phyloP scores from a whole-genome alignment of 2,329 filamentous ascomycete species.

The Madurella mycetomatis region DNA sequence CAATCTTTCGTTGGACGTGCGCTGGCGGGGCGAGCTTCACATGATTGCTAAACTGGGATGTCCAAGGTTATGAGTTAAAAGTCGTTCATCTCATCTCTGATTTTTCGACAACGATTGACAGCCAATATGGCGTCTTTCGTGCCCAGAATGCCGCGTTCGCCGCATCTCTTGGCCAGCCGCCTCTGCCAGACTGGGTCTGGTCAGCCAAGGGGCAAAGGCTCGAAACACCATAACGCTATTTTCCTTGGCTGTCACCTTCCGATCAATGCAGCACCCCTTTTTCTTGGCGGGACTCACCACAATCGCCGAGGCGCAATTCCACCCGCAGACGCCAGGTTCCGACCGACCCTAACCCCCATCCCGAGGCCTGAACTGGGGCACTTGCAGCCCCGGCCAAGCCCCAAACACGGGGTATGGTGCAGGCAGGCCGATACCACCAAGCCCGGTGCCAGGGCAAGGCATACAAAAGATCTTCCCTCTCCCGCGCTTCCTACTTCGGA shows the following conservation, averaged over 20 bases:
- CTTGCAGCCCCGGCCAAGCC: slow-evolving; percentile 1
- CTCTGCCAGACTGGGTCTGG: not conserved
- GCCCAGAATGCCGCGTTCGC: not conserved
- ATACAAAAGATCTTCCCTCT: slow-evolving; percentile 17
- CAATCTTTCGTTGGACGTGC: not conserved
- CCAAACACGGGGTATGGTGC: slow-evolving; percentile 13
- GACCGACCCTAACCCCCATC: too few relatives aligned
- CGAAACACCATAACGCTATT: not conserved
- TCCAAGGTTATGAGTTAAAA: too few relatives aligned
- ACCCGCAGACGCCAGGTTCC: too few relatives aligned
- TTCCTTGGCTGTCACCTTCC: slow-evolving; percentile 9
- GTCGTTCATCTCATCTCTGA: too few relatives aligned
- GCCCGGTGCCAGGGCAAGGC: not conserved
- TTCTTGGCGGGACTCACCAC: not conserved
- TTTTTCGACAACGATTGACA: too few relatives aligned
- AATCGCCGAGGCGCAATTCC: too few relatives aligned
- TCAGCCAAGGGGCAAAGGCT: slow-evolving; percentile 7
- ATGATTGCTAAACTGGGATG: too few relatives aligned
- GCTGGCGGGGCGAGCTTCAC: too few relatives aligned
- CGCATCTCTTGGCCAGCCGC: not conserved
- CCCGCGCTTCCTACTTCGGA: slow-evolving; percentile 1
- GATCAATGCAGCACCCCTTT: not conserved
- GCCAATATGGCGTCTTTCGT: too few relatives aligned
- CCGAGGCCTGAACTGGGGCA: too few relatives aligned
- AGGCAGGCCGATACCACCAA: slow-evolving; percentile 1